Evolutionary conservation across 192 early-diverging fungal genomes (phyloP), one percentile per base, ranked within the genome.

Genomic region (Obelidium mucronatum): DNA sequence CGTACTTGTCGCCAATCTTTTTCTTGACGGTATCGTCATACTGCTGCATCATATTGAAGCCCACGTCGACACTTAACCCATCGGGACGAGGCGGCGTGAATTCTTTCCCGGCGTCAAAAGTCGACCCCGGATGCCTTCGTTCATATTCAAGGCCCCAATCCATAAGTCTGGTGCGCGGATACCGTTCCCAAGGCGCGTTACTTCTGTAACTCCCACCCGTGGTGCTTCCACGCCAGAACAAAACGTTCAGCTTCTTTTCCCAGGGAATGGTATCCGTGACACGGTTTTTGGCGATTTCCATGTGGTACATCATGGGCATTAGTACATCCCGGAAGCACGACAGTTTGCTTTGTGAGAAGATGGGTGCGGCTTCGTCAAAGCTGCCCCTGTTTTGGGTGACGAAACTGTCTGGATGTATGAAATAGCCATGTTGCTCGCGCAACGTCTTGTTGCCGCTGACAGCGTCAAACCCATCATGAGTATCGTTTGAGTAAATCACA

Each of bases 221-320:
- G 24, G 55, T 78, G 0, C 54, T 54, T n/a, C 64, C 76, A 6
- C 64, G 30, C 76, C 76, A 79, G 52, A 76, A 76, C 24, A 77
- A 28, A 8, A 44, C 59, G 2, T 11, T 61, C 73, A 37, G 37
- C 56, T 78, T 73, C 11, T 33, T 26, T 54, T 79, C 64, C 59
- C 61, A 79, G 0, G 70, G 34, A 31, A 13, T 13, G n/a, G 67
- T 2, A 54, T 74, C 73, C 24, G 15, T 28, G 2, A 75, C 73
- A 15, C 4, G 30, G 11, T 39, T 17, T n/a, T 54, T 28, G 15
- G 66, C 34, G 19, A 68, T 31, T 8, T 34, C 30, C 4, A 58
- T 30, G 28, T 77, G 75, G 36, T 77, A 77, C 15, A 19, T 8
- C 24, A 77, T 26, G 2, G 75, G 75, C 48, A 77, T 64, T 8